These are phyloP conservation scores for Chaetomium sp. DNA, from an alignment of 2,329 filamentous ascomycete species.

Conservation along the genomic window DNA sequence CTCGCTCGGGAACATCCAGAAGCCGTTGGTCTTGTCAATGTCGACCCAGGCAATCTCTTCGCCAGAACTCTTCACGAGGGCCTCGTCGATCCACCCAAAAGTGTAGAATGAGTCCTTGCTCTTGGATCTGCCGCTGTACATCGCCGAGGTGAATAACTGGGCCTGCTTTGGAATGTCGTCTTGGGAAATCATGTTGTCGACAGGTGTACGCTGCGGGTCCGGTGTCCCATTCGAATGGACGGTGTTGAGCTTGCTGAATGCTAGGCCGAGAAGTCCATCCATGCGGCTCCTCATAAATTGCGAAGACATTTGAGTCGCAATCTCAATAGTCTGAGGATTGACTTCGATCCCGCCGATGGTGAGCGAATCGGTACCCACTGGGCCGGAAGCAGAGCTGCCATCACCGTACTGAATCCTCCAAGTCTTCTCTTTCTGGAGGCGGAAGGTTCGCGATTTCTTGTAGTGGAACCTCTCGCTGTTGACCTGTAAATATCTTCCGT, in stretches of 20 bases:
- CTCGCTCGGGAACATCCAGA: conserved; percentile 59
- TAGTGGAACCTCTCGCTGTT: conserved; percentile 48
- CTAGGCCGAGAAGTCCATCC: conserved; percentile 62
- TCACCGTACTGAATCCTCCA: conserved; percentile 68
- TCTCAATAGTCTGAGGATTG: conserved; percentile 57
- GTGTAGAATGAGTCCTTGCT: conserved; percentile 57
- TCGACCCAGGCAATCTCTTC: conserved; percentile 53
- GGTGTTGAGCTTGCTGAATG: conserved; percentile 58
- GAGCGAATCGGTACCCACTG: conserved; percentile 57
- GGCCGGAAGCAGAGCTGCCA: conserved; percentile 57
- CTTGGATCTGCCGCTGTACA: conserved; percentile 51
- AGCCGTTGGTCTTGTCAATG: conserved; percentile 58
- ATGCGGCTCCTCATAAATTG: conserved; percentile 51
- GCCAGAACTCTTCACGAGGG: conserved; percentile 48
- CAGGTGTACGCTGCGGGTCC: conserved; percentile 50
- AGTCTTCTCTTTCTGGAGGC: conserved; percentile 29
- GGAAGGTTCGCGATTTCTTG: conserved; percentile 54
- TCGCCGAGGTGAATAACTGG: conserved; percentile 58
- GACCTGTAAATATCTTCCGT: conserved; percentile 2
- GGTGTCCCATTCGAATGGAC: conserved; percentile 39
- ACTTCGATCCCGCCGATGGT: conserved; percentile 55
- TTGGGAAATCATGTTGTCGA: conserved; percentile 61
- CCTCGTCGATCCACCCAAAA: conserved; percentile 64
- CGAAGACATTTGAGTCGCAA: conserved; percentile 52
- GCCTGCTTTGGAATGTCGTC: conserved; percentile 39